phyloP scores from a whole-genome alignment of 1,139 yeast species.

The Blastobotrys proliferans region DNA sequence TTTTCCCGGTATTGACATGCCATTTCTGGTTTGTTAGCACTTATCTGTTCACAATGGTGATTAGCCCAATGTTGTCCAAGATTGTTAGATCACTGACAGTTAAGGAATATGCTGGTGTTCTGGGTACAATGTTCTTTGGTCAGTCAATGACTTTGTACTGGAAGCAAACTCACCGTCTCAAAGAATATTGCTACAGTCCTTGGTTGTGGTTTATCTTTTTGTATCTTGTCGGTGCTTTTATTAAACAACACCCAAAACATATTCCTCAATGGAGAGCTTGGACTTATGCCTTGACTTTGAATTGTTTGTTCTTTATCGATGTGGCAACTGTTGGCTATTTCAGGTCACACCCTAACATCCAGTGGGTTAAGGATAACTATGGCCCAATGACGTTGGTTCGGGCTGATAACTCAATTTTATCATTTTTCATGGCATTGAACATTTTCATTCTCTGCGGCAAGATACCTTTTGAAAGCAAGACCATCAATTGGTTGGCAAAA shows the following conservation, averaged over 20 bases:
- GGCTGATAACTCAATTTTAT: too few relatives aligned
- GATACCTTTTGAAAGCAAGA: neutral
- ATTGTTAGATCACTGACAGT: slow-evolving; percentile 1
- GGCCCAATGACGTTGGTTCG: too few relatives aligned
- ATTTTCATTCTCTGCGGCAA: neutral
- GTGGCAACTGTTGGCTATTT: too few relatives aligned
- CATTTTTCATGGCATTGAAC: neutral
- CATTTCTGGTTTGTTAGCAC: slow-evolving; percentile 7
- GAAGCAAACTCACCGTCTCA: neutral
- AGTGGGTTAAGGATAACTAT: too few relatives aligned
- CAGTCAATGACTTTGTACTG: slow-evolving; percentile 1
- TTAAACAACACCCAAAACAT: slow-evolving; percentile 4
- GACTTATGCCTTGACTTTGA: too few relatives aligned
- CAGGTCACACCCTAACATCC: too few relatives aligned
- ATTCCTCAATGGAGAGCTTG: too few relatives aligned
- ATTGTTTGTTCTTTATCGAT: too few relatives aligned
- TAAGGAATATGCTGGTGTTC: slow-evolving; percentile 1
- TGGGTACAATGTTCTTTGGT: neutral
- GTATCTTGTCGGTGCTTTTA: slow-evolving; percentile 5
- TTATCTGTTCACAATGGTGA: slow-evolving; percentile 3
- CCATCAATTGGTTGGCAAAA: slow-evolving; percentile 2
- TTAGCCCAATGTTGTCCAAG: neutral
- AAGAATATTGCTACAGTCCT: slow-evolving; percentile 2
- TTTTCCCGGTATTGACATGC: slow-evolving; percentile 5
- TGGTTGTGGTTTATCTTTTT: neutral